Conservation (phyloP, 176 grass and related monocot genomes). For the Guadua angustifolia region DNA sequence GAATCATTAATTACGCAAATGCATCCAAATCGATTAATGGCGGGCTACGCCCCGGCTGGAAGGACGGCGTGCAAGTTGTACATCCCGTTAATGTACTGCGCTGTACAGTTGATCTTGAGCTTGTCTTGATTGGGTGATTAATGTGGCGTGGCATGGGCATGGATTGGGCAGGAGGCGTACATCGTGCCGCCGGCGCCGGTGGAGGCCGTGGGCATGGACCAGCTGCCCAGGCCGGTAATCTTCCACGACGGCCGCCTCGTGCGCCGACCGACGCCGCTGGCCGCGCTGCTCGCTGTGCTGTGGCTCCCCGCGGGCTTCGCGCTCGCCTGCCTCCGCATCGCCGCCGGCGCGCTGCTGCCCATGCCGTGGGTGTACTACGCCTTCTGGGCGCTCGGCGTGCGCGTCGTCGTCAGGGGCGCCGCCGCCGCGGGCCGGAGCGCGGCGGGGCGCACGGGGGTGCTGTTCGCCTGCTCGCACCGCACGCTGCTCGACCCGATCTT, state of each 20-base stretch:
- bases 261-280: conserved; percentile 57
- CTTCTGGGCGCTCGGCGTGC: conserved; percentile 64
- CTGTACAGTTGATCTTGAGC: not conserved
- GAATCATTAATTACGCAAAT: not conserved
- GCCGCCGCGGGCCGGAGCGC: conserved; percentile 40
- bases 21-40: not conserved
- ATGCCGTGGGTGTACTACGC: conserved; percentile 69
- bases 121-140: conserved; percentile 33
- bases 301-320: conserved; percentile 68
- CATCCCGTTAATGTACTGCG: conserved; percentile 4
- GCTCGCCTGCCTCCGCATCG: conserved; percentile 70
- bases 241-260: conserved; percentile 80
- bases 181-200: conserved; percentile 51
- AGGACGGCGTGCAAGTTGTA: not conserved
- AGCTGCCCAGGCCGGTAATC: conserved; percentile 59
- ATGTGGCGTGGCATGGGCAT: not conserved
- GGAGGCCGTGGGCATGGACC: conserved; percentile 45
- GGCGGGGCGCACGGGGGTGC: conserved; percentile 37
- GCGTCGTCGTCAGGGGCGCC: conserved; percentile 55
- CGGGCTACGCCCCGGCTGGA: not conserved
- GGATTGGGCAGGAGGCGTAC: conserved; percentile 60
- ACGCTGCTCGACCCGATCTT: conserved; percentile 76
- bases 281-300: conserved; percentile 44
- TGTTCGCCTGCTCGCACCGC: conserved; percentile 82
- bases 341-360: conserved; percentile 62